phyloP scores from a whole-genome alignment of 441 rosid species.

The Flueggea neowawraea region DNA sequence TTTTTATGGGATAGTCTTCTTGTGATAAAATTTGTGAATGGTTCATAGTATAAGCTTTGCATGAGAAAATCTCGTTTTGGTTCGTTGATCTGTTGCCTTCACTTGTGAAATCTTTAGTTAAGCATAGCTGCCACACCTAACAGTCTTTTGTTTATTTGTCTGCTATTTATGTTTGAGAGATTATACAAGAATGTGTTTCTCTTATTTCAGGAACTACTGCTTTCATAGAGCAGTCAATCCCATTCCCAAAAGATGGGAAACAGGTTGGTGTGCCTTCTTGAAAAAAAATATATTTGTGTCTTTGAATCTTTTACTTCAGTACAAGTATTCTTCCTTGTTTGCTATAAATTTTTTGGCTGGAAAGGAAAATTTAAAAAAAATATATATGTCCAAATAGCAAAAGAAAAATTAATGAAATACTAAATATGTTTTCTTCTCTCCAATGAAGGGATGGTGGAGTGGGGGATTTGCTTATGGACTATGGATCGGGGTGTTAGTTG shows the following conservation, averaged over 20 bases:
- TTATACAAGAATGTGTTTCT: conserved; percentile 1
- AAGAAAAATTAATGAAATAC: background rate
- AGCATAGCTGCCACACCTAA: background rate
- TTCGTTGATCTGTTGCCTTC: too few species aligned
- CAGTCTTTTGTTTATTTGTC: background rate
- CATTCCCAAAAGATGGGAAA: conserved; percentile 89
- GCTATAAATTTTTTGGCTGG: too few species aligned
- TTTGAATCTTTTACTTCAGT: background rate
- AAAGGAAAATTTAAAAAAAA: too few species aligned
- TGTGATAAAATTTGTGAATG: too few species aligned
- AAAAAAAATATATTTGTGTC: background rate
- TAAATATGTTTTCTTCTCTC: conserved; percentile 19
- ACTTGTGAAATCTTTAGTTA: too few species aligned
- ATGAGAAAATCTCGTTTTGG: too few species aligned
- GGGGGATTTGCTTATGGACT: conserved; percentile 90
- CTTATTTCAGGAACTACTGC: conserved; percentile 65
- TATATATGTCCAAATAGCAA: background rate
- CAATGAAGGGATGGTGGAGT: conserved; percentile 83
- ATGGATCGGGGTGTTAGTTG: conserved; percentile 87
- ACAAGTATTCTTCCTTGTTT: background rate
- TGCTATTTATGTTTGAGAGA: conserved; percentile 1
- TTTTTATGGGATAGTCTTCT: too few species aligned
- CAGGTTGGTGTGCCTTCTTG: conserved; percentile 45
- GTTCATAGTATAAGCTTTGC: too few species aligned
- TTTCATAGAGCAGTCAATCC: conserved; percentile 69